phyloP scores from a whole-genome alignment of 768 basidiomycete species.

The Boletellus ananas region DNA sequence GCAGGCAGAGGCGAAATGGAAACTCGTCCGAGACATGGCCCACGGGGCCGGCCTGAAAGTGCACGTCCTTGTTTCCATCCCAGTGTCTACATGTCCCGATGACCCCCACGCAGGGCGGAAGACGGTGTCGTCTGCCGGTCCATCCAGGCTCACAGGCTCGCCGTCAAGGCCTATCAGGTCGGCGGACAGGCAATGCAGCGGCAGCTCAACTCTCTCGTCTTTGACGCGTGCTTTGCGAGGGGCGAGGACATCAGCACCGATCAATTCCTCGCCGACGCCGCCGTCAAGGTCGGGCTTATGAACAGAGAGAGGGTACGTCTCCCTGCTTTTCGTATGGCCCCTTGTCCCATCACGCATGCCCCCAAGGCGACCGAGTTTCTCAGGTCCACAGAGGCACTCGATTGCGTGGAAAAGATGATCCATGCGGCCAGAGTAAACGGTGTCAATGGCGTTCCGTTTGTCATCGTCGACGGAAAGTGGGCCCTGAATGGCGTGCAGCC shows the following conservation, averaged over 20 bases:
- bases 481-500: constrained; percentile 45
- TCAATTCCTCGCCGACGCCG: constrained; percentile 34
- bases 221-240: constrained; percentile 38
- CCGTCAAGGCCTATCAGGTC: constrained; percentile 40
- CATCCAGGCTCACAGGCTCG: constrained; percentile 41
- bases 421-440: constrained; percentile 39
- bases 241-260: constrained; percentile 37
- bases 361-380: constrained; percentile 41
- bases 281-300: constrained; percentile 40
- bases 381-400: constrained; percentile 35
- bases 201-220: constrained; percentile 35
- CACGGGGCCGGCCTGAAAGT: constrained; percentile 25
- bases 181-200: constrained; percentile 41
- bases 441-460: constrained; percentile 51
- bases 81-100: background rate
- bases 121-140: constrained; percentile 40
- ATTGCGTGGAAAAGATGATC: constrained; percentile 41
- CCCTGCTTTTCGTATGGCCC: background rate
- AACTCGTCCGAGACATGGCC: constrained; percentile 27
- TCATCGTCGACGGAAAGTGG: constrained; percentile 45
- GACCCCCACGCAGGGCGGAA: constrained; percentile 26
- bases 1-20: constrained; percentile 25
- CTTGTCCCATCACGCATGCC: background rate
- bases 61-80: constrained; percentile 10
- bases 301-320: constrained; percentile 34